A percentile compares a stretch with the other conserved stretches of the same genome.
Evolutionary conservation across 495 filamentous ascomycete species (phyloP).

Genomic region (Choiromyces venosus): DNA sequence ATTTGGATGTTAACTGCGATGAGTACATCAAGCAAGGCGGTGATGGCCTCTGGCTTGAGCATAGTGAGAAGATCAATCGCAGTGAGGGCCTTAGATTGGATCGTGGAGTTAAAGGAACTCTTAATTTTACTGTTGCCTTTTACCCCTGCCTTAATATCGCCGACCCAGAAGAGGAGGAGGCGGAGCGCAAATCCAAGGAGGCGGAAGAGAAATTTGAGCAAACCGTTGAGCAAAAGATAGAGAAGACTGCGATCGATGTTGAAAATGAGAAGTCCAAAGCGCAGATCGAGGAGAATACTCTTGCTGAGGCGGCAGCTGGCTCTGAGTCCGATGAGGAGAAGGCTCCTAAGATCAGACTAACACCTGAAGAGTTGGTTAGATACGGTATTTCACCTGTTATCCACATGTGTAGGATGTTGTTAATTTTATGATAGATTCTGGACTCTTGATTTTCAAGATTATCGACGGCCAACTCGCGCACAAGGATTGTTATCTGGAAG

Average conservation of each 20-base stretch:
- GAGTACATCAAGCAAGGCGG: conserved; percentile 76
- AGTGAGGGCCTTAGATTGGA: conserved; percentile 60
- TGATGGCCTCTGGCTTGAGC: conserved; percentile 71
- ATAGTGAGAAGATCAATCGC: conserved; percentile 64
- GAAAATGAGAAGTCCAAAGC: conserved; percentile 43
- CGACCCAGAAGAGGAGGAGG: conserved; percentile 87
- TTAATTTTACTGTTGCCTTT: conserved; percentile 83
- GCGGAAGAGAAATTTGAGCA: conserved; percentile 44
- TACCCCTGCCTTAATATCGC: conserved; percentile 80
- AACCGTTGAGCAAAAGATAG: conserved; percentile 30
- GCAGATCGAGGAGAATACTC: conserved; percentile 26
- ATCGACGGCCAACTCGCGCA: conserved; percentile 78
- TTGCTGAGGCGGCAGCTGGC: conserved; percentile 21
- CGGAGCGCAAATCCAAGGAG: conserved; percentile 48
- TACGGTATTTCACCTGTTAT: conserved; percentile 53
- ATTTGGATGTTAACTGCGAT: conserved; percentile 64
- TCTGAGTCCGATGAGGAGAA: conserved; percentile 46
- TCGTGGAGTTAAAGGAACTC: conserved; percentile 67
- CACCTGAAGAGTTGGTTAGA: conserved; percentile 68
- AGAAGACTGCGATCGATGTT: conserved; percentile 44
- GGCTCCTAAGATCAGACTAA: conserved; percentile 70
- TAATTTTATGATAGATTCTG: conserved; percentile 58
- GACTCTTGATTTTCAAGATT: conserved; percentile 88
- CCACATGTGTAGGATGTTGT: background rate
- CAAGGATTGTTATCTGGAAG: conserved; percentile 71